Percentiles rank a stretch among this genome's conserved stretches.
These are phyloP conservation scores for Nemania sp. DNA, from an alignment of 2,329 filamentous ascomycete species.

Conservation along the genomic window DNA sequence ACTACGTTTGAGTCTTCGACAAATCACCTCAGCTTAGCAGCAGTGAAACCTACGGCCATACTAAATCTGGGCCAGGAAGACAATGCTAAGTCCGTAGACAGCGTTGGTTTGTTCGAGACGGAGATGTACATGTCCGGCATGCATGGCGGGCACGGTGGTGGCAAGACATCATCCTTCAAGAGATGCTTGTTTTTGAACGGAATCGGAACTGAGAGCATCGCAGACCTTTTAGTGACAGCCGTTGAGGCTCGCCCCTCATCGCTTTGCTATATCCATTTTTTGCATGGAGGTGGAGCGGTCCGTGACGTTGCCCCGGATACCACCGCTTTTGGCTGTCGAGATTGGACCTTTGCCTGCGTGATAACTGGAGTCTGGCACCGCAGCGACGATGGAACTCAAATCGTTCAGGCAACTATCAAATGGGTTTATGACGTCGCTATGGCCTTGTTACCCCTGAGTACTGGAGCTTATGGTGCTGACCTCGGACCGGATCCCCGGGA, in stretches of 20 bases:
- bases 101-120: constrained; percentile 65
- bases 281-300: constrained; percentile 69
- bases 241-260: constrained; percentile 62
- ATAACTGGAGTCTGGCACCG: constrained; percentile 72
- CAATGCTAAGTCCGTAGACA: constrained; percentile 56
- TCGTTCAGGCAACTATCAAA: constrained; percentile 53
- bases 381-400: constrained; percentile 60
- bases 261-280: constrained; percentile 71
- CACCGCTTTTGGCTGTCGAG: constrained; percentile 71
- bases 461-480: constrained; percentile 69
- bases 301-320: constrained; percentile 57
- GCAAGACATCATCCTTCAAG: constrained; percentile 74
- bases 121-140: constrained; percentile 72
- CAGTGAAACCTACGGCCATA: constrained; percentile 26
- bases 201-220: constrained; percentile 55
- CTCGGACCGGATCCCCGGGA: constrained; percentile 73
- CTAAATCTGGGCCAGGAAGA: constrained; percentile 52
- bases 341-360: constrained; percentile 74
- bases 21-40: constrained; percentile 20
- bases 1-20: constrained; percentile 60
- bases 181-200: constrained; percentile 70
- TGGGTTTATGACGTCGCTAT: constrained; percentile 69
- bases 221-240: constrained; percentile 57
- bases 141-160: constrained; percentile 68
- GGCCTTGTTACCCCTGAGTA: constrained; percentile 62